phyloP scores from a whole-genome alignment of 139 green algal species.

The Pseudopediastrum boryanum region DNA sequence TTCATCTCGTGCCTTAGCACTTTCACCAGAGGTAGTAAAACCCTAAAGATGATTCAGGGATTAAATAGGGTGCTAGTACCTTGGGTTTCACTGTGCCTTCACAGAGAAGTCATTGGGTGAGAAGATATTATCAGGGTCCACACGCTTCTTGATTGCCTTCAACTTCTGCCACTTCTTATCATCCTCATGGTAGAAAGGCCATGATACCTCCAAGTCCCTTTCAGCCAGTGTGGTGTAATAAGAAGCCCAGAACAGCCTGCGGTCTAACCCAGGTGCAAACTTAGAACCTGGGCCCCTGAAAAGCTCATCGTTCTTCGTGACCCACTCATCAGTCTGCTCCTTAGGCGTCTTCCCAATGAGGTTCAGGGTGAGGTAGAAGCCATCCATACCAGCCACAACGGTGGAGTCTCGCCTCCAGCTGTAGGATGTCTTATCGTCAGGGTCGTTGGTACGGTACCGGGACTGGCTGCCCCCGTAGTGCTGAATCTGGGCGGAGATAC shows the following conservation, averaged over 20 bases:
- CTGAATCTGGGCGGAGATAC: slow-evolving; percentile 22
- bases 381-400: slow-evolving; percentile 6
- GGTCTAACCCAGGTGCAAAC: background rate
- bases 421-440: slow-evolving; percentile 32
- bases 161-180: background rate
- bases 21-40: too few species aligned
- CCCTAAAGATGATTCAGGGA: too few species aligned
- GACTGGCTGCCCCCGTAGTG: slow-evolving; percentile 19
- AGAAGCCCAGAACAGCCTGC: background rate
- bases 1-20: too few species aligned
- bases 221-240: background rate
- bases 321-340: background rate
- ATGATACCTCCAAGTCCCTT: background rate
- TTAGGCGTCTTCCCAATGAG: background rate
- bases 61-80: too few species aligned
- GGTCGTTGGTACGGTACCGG: slow-evolving; percentile 10
- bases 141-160: background rate
- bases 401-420: slow-evolving; percentile 26
- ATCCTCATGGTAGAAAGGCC: slow-evolving; percentile 6
- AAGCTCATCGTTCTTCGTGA: slow-evolving; percentile 8
- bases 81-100: too few species aligned
- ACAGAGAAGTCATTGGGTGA: background rate
- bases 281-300: background rate
- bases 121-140: background rate
- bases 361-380: background rate